Evolutionary conservation across 805 yeast species (phyloP).

Genomic region (Tanozyma kutaoensis): DNA sequence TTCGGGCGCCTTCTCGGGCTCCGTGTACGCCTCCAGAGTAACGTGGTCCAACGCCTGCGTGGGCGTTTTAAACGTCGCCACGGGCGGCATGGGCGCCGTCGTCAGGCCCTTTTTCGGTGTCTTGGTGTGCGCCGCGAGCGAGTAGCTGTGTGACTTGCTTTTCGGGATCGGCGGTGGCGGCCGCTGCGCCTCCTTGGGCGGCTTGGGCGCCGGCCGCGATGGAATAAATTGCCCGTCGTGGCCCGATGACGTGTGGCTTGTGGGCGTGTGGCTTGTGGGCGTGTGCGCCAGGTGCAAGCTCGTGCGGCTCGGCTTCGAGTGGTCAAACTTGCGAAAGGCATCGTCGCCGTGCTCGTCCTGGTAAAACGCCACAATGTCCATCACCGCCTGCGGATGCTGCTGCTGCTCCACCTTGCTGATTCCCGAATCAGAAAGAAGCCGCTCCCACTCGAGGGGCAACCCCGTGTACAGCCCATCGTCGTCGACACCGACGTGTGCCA

Average conservation of each 20-base stretch:
- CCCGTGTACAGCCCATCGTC: conserved; percentile 76
- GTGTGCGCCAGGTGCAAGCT: too few relatives aligned
- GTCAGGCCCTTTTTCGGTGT: conserved; percentile 12
- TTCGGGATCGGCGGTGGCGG: conserved; percentile 17
- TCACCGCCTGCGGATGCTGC: conserved; percentile 87
- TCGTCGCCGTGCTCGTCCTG: conserved; percentile 42
- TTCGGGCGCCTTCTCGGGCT: too few relatives aligned
- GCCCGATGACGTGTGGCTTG: too few relatives aligned
- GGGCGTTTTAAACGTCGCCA: conserved; percentile 12
- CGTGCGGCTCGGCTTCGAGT: conserved; percentile 2
- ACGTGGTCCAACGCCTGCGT: too few relatives aligned
- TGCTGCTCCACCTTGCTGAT: conserved; percentile 80
- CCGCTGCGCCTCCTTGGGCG: conserved; percentile 13
- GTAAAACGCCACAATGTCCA: conserved; percentile 80
- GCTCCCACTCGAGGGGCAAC: conserved; percentile 87
- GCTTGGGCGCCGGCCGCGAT: conserved; percentile 57
- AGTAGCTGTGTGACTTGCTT: conserved; percentile 26
- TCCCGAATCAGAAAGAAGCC: conserved; percentile 69
- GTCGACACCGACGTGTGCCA: conserved; percentile 90
- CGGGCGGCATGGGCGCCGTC: conserved; percentile 23
- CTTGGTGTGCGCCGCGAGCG: conserved; percentile 17
- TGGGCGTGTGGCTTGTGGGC: too few relatives aligned
- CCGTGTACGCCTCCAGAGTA: too few relatives aligned
- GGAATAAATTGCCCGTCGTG: conserved; percentile 42
- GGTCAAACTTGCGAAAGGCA: conserved; percentile 27